phyloP scores from a whole-genome alignment of 192 early-diverging fungal species.

The Coemansia sp. region DNA sequence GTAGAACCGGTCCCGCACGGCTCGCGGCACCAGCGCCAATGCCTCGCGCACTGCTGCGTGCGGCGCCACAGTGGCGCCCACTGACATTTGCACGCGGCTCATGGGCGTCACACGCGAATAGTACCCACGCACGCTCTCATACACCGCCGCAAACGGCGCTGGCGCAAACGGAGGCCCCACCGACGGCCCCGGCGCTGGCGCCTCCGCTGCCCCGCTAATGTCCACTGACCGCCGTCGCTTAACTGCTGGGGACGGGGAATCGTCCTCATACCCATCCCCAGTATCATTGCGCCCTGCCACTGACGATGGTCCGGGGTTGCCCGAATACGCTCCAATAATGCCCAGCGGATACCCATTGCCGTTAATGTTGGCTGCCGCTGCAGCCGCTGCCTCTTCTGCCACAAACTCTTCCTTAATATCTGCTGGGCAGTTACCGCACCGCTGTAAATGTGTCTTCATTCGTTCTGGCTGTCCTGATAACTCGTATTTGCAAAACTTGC shows the following conservation, averaged over 20 bases:
- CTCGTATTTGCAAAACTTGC: constrained; percentile 54
- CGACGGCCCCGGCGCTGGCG: background rate
- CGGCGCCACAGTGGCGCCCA: constrained; percentile 32
- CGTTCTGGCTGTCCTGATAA: constrained; percentile 55
- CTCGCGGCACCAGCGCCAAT: constrained; percentile 36
- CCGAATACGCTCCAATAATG: background rate
- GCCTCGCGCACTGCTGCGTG: constrained; percentile 46
- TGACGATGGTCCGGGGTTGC: background rate
- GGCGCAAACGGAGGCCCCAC: constrained; percentile 4
- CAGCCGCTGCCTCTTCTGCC: constrained; percentile 20
- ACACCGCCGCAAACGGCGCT: constrained; percentile 42
- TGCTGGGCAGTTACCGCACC: constrained; percentile 40
- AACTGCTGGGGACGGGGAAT: constrained; percentile 12
- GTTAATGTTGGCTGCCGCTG: constrained; percentile 3
- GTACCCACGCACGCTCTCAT: constrained; percentile 56
- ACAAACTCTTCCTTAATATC: constrained; percentile 46
- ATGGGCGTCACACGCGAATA: constrained; percentile 53
- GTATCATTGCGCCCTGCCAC: background rate
- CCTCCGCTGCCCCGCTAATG: constrained; percentile 8
- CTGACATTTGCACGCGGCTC: constrained; percentile 46
- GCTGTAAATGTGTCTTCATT: constrained; percentile 54
- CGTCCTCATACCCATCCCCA: constrained; percentile 4
- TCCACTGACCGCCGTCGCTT: constrained; percentile 47
- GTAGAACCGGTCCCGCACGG: constrained; percentile 49
- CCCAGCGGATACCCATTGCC: background rate